Percentiles rank a stretch among this genome's conserved stretches.
These are phyloP conservation scores for Saccharomycopsis phalli DNA, from an alignment of 1,139 yeast species.

Conservation along the genomic window DNA sequence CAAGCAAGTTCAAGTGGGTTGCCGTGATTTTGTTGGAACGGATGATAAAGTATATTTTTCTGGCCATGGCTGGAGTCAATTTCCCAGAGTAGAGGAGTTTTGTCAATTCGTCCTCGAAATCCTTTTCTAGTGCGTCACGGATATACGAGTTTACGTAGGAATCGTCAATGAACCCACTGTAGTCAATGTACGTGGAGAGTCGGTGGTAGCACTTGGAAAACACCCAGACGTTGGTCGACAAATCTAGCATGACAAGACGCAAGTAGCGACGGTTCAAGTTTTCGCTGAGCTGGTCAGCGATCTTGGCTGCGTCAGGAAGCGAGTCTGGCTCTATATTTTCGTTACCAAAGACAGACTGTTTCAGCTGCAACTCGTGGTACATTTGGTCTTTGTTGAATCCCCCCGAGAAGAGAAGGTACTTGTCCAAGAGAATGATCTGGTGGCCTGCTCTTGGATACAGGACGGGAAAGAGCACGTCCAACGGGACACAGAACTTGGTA, in stretches of 20 bases:
- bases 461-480: neutral
- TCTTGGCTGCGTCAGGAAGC: conserved; percentile 6
- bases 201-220: conserved; percentile 4
- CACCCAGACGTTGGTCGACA: neutral
- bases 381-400: conserved; percentile 7
- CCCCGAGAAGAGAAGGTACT: conserved; percentile 12
- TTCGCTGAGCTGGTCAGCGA: conserved; percentile 5
- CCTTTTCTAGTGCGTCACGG: neutral
- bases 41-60: neutral
- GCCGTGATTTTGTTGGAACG: neutral
- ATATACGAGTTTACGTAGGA: neutral
- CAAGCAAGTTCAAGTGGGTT: neutral
- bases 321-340: neutral
- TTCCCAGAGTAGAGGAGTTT: neutral
- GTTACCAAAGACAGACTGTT: neutral
- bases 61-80: neutral
- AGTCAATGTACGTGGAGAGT: conserved; percentile 3
- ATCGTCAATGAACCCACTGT: neutral
- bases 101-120: conserved; percentile 1
- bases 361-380: neutral
- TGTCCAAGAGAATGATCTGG: conserved; percentile 10
- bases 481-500: conserved; percentile 4
- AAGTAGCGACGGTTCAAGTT: conserved; percentile 1
- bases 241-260: conserved; percentile 1
- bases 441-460: conserved; percentile 12